A percentile compares a stretch with the other conserved stretches of the same genome.
Evolutionary conservation across 164 flowering plant species (phyloP).

Genomic region (Nymphaea thermarum): DNA sequence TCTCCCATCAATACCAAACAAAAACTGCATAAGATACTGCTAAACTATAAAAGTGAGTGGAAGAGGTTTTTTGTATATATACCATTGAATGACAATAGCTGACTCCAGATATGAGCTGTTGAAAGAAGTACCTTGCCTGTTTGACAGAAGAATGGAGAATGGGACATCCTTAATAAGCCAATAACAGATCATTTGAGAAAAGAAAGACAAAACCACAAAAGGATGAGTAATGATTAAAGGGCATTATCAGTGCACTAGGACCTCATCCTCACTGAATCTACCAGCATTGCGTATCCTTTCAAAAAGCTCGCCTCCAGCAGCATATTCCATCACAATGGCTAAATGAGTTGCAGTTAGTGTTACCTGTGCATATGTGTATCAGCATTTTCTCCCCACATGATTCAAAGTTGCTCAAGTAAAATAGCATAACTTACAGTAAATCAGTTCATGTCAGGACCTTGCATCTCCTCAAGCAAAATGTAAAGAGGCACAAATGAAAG

Average conservation of each 20-base stretch:
- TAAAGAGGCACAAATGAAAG: too few species aligned
- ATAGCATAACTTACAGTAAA: too few species aligned
- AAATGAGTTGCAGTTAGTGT: constrained; percentile 48
- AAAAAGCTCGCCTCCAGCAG: constrained; percentile 75
- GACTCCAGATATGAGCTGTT: constrained; percentile 16
- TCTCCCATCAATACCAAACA: too few species aligned
- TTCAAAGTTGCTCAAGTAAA: too few species aligned
- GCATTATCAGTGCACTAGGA: not conserved
- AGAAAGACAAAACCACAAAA: not conserved
- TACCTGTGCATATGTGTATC: constrained; percentile 22
- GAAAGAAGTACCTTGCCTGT: constrained; percentile 59
- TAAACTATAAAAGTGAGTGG: not conserved
- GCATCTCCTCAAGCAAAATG: too few species aligned
- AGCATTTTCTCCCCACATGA: too few species aligned
- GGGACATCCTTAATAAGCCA: not conserved
- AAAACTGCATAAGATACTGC: too few species aligned
- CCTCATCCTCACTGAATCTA: constrained; percentile 75
- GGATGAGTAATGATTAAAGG: not conserved
- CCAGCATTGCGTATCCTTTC: constrained; percentile 59
- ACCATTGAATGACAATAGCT: constrained; percentile 19
- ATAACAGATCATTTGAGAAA: not conserved
- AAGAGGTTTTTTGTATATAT: not conserved
- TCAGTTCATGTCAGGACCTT: too few species aligned
- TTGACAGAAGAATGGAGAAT: not conserved
- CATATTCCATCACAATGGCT: constrained; percentile 75